Conservation (phyloP, 2,329 filamentous ascomycete genomes). For the Lasiodiplodia gonubiensis region DNA sequence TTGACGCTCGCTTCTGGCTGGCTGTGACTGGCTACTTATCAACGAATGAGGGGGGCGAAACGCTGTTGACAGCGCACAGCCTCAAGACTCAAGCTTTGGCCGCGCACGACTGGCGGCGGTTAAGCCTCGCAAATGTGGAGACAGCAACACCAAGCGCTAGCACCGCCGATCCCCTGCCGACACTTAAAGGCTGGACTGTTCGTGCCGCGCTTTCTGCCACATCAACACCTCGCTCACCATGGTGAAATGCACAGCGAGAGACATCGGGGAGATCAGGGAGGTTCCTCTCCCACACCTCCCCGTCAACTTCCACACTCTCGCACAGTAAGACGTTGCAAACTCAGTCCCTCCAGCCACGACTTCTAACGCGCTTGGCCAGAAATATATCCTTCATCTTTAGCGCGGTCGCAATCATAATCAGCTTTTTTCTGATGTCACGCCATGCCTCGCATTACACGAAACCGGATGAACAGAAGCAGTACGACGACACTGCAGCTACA, state of each 20-base stretch:
- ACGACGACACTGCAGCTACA: slow-evolving; percentile 37
- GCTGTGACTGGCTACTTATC: neutral
- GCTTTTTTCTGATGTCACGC: slow-evolving; percentile 60
- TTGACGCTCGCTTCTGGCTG: neutral
- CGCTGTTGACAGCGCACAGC: neutral
- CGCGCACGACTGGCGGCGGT: neutral
- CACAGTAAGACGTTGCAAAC: neutral
- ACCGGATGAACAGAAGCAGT: slow-evolving; percentile 66
- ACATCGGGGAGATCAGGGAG: slow-evolving; percentile 45
- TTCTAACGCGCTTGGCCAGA: neutral
- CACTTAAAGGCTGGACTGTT: neutral
- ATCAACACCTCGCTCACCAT: neutral
- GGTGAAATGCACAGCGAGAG: slow-evolving; percentile 38
- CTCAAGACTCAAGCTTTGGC: slow-evolving; percentile 5
- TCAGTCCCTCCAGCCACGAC: neutral
- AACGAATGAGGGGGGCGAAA: neutral
- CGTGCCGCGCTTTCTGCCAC: neutral
- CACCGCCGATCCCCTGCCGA: slow-evolving; percentile 1
- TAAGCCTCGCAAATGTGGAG: neutral
- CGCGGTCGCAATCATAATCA: slow-evolving; percentile 56
- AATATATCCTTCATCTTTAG: slow-evolving; percentile 60
- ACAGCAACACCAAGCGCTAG: neutral
- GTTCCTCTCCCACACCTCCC: slow-evolving; percentile 6
- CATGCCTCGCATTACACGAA: slow-evolving; percentile 66
- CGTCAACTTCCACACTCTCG: slow-evolving; percentile 18